Base-by-base conservation (phyloP, 352 stramenopile genomes). In the Phytophthora sp. region DNA sequence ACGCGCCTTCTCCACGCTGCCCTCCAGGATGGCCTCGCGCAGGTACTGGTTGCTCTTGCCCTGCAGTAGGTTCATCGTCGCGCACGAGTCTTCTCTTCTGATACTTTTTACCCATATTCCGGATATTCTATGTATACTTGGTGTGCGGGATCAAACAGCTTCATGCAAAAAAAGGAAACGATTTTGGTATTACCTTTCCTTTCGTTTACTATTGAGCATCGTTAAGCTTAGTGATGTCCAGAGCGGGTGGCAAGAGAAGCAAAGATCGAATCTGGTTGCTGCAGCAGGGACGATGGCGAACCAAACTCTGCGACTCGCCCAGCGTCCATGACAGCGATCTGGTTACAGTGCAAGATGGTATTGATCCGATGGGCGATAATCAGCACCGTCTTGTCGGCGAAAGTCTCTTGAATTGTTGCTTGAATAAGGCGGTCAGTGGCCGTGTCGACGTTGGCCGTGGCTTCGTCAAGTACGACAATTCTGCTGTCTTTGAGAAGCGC, bases 401-500 rank as follows among this genome's bases (percentile, higher is more conserved):
- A 98, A 18, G 97, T 93, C 46, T 93, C 60, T 26, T 92, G 77
- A 54, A 98, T 96, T 11, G 87, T 93, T 4, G 60, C 64, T 53
- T 87, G 73, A 44, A 80, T 80, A 24, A 80, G 65, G n/a, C 29
- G 36, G 55, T 71, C 56, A 2, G 63, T 71, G 26, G 63, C 30
- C 6, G 63, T 61, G 47, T 71, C 63, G n/a, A 71, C 90, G 41
- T 80, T 92, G 33, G 89, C 83, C 2, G 97, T 99, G 2, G 95
- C 96, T 73, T 99, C 97, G 73, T 99, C 97, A 20, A 99, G 61
- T 7, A 99, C 79, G 7, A 99, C 71, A 26, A 87, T 76, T 36
- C 95, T 96, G 21, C 88, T 84, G 51, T 97, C 86, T 18, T 93
- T 85, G 4, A 99, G 64, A 13, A 99, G 66, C 12, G 94, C 96